Evolutionary conservation across 352 stramenopile genomes (phyloP).

Genomic region (Phytopythium boreale): DNA sequence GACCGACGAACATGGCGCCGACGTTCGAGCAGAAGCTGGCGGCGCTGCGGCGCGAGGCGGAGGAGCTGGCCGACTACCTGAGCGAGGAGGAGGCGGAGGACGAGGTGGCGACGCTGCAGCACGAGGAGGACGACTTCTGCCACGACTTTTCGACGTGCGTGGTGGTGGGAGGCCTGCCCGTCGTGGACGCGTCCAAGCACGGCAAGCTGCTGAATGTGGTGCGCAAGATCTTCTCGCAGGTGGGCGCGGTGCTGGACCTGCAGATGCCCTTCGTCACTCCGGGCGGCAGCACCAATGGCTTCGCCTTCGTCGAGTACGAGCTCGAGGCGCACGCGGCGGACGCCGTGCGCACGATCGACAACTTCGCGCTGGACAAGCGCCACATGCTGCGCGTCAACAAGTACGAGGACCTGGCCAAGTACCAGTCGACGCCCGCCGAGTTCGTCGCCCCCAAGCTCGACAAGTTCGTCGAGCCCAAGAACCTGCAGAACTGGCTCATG

Average conservation of each 20-base stretch:
- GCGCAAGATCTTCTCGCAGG: slow-evolving; percentile 86
- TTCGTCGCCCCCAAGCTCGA: slow-evolving; percentile 84
- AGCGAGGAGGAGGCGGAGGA: slow-evolving; percentile 79
- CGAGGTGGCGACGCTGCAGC: slow-evolving; percentile 52
- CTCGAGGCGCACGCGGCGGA: slow-evolving; percentile 69
- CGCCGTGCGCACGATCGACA: slow-evolving; percentile 81
- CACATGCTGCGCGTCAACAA: slow-evolving; percentile 94
- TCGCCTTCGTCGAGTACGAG: slow-evolving; percentile 84
- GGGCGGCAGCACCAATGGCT: slow-evolving; percentile 63
- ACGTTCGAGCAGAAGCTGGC: slow-evolving; percentile 83
- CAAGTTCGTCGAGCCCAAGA: slow-evolving; percentile 90
- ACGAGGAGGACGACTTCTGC: slow-evolving; percentile 74
- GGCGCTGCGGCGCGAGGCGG: slow-evolving; percentile 60
- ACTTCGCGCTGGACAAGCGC: slow-evolving; percentile 95
- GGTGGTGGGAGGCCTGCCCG: slow-evolving; percentile 74
- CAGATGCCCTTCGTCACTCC: slow-evolving; percentile 68
- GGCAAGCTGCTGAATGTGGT: slow-evolving; percentile 81
- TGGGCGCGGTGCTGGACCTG: slow-evolving; percentile 71
- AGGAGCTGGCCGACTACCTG: slow-evolving; percentile 79
- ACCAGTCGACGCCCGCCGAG: slow-evolving; percentile 49
- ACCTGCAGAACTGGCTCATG: slow-evolving; percentile 92
- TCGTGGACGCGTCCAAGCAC: slow-evolving; percentile 77
- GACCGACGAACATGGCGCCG: slow-evolving; percentile 37
- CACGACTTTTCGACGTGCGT: slow-evolving; percentile 80
- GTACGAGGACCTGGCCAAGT: slow-evolving; percentile 89